Percentiles rank a stretch among this genome's conserved stretches.
phyloP scores from a whole-genome alignment of 2,329 filamentous ascomycete species.

The Xylariales sp. region DNA sequence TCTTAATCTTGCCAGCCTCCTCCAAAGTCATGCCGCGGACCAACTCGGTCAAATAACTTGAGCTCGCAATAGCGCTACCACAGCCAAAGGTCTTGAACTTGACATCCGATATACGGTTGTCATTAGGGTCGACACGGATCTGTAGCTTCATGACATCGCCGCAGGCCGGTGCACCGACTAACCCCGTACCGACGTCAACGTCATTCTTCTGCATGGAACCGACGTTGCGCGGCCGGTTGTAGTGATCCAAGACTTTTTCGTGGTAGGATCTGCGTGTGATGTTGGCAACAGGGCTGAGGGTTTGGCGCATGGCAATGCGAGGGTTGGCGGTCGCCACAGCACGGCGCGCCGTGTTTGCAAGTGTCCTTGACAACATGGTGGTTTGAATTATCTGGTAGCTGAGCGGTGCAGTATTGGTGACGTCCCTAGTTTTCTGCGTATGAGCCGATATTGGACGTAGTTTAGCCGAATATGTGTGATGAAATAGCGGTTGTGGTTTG shows the following conservation, averaged over 20 bases:
- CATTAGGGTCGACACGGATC: conserved; percentile 81
- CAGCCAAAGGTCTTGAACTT: conserved; percentile 89
- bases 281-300: conserved; percentile 55
- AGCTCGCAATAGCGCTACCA: conserved; percentile 90
- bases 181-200: conserved; percentile 77
- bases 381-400: conserved; percentile 17
- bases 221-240: conserved; percentile 82
- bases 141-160: conserved; percentile 95
- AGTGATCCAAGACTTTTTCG: conserved; percentile 80
- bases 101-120: conserved; percentile 80
- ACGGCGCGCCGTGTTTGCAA: conserved; percentile 54
- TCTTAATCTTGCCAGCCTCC: conserved; percentile 90
- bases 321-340: conserved; percentile 56
- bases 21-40: conserved; percentile 97
- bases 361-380: conserved; percentile 62
- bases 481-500: conserved; percentile 17
- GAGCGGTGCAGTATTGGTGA: conserved; percentile 4
- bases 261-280: conserved; percentile 61
- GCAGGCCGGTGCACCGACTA: conserved; percentile 88
- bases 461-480: not conserved
- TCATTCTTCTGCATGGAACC: conserved; percentile 80
- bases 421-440: conserved; percentile 9
- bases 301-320: conserved; percentile 55
- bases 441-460: conserved; percentile 7
- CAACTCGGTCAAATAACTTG: conserved; percentile 92